Evolutionary conservation across 2,329 filamentous ascomycete genomes (phyloP), one percentile per base, ranked within the genome.

Genomic region (Endocalyx cinctus): DNA sequence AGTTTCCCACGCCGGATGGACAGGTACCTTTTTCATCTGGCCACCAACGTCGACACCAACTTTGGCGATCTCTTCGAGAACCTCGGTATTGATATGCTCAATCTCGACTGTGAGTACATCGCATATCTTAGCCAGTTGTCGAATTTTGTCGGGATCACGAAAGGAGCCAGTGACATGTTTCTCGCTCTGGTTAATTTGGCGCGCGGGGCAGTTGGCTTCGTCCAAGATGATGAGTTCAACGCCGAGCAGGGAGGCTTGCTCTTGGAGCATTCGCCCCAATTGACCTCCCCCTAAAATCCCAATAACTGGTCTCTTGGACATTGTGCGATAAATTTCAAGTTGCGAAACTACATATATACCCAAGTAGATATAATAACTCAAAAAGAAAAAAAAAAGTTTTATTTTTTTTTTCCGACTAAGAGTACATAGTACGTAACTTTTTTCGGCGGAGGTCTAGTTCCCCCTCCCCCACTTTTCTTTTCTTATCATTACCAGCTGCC

Each of bases 91-190:
- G 38, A 96, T 84, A 62, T 96, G 90, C 68, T 97, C 90, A 44
- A 95, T 96, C 62, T 97, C 90, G 11, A 94, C 86, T 1, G 88
- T 96, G 41, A 96, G 69, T 12, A 94, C 77, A 56, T 94, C 86
- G 49, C 81, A 87, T 20, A 70, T 64, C 25, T 74, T 64, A 3
- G 90, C 88, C n/a, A 97, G 70, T 57, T 87, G 72, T 27, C 80
- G 77, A 45, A 97, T 88, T 45, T 85, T 82, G 20, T 77, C 75
- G 0, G 82, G 69, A 47, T 95, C 84, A 57, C 87, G 89, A 72
- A 95, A 96, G 0, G 88, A 94, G 37, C 89, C 90, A 13, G 79
- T 74, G 37, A 95, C 77, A 56, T 96, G 87, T 43, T 72, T 69
- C 46, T 71, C 64, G 57, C 84, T 84, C 46, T 78, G 75, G 61